Evolutionary conservation across 1,284 basidiomycete species (phyloP).

Genomic region (Melampsora americana): DNA sequence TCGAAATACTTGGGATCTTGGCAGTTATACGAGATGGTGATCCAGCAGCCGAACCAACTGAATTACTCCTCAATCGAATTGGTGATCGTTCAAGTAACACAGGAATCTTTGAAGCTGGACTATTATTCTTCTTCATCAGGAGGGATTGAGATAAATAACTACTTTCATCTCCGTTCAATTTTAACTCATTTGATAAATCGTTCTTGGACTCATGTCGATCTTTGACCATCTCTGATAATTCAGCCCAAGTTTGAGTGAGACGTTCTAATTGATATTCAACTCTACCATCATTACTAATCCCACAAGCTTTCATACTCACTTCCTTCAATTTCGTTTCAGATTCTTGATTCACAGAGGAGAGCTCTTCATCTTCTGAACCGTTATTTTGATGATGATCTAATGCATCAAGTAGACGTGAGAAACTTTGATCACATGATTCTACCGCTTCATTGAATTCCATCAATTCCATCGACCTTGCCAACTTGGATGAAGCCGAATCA

Average conservation of each 20-base stretch:
- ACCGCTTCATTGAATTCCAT: slow-evolving; percentile 6
- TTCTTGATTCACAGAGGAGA: background rate
- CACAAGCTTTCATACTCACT: background rate
- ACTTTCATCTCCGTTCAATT: background rate
- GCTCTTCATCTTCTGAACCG: slow-evolving; percentile 1
- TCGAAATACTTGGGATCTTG: background rate
- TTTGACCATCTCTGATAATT: slow-evolving; percentile 21
- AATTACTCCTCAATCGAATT: background rate
- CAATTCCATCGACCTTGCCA: background rate
- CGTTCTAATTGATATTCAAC: slow-evolving; percentile 31
- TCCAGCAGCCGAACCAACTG: background rate
- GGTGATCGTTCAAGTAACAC: background rate
- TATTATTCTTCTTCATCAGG: background rate
- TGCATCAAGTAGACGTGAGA: slow-evolving; percentile 26
- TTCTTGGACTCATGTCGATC: background rate
- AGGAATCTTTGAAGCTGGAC: slow-evolving; percentile 6
- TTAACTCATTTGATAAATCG: background rate
- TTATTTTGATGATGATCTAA: slow-evolving; percentile 20
- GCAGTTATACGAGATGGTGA: background rate
- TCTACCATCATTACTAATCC: slow-evolving; percentile 8
- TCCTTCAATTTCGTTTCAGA: slow-evolving; percentile 18
- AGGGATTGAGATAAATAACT: background rate
- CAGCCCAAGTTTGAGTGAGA: slow-evolving; percentile 29
- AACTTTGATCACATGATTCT: slow-evolving; percentile 24
- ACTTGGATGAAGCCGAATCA: slow-evolving; percentile 5